Evolutionary conservation across 2,329 filamentous ascomycete genomes (phyloP), one percentile per base, ranked within the genome.

Genomic region (Verticillium klebahnii): DNA sequence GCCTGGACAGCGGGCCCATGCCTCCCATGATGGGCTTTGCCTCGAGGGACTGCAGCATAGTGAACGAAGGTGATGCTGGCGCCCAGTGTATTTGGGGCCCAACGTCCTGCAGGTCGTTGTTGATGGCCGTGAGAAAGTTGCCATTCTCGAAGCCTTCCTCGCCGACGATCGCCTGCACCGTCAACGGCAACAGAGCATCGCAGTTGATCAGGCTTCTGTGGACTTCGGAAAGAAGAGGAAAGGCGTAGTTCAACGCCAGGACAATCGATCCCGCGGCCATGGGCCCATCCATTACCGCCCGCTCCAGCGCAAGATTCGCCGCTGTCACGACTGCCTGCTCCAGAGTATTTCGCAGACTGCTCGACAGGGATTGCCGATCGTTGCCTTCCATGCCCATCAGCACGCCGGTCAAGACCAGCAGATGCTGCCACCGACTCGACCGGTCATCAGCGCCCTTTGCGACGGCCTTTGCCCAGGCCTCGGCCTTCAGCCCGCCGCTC

Each of bases 351-450:
- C 88, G 82, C 72, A 94, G 80, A 58, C 81, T 75, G 36, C 80
- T 76, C 5, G 88, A 85, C n/a, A 93, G 74, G n/a, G 85, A 84
- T 62, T 84, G 82, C 56, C 86, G 77, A 50, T 88, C 83, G 63
- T 85, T 81, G 17, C 83, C 80, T 66, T 90, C 89, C 70, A 93
- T 89, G 9, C 91, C 92, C 71, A 94, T 83, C 62, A 97, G 75
- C 25, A 96, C 78, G 3, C 92, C 93, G 0, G 88, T 88, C 9
- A 97, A 83, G 5, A 93, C 83, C n/a, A 97, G 79, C 34, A 93
- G 75, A 73, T 97, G 93, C 73, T 92, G 89, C 92, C 92, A 97
- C 70, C 91, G 80, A 31, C 81, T 82, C 17, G 86, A 86, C 55
- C 81, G 80, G 36, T 82, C 82, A 60, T 88, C 85, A 11, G 83